Conservation (phyloP, 257 asterid genomes). For the Petunia secreta region DNA sequence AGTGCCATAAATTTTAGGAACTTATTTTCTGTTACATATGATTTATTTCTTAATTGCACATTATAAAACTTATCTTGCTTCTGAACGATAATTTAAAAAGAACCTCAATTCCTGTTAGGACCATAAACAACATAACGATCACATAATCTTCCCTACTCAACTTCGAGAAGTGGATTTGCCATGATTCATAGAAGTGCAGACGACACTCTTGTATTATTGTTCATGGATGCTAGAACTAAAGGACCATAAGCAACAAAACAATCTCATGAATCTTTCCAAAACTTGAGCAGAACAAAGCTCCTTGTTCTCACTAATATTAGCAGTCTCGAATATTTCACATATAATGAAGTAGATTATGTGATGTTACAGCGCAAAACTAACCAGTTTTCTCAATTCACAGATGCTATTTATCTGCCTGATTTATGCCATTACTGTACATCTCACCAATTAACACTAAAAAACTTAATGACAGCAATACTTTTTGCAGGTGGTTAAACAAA, state of each 20-base stretch:
- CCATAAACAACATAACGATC: too few relatives aligned
- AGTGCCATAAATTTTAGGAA: too few relatives aligned
- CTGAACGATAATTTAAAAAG: too few relatives aligned
- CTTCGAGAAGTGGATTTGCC: too few relatives aligned
- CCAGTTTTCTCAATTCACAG: not conserved
- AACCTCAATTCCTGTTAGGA: too few relatives aligned
- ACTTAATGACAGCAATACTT: not conserved
- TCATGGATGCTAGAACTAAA: not conserved
- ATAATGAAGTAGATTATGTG: not conserved
- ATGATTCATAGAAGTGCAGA: too few relatives aligned
- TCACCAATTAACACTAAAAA: not conserved
- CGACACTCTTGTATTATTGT: not conserved
- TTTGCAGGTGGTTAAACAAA: not conserved
- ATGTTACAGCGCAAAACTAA: not conserved
- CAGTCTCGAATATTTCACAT: not conserved
- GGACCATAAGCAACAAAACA: not conserved
- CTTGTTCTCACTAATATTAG: not conserved
- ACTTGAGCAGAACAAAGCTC: not conserved
- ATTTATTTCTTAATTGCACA: too few relatives aligned
- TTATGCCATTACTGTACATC: conserved; percentile 14
- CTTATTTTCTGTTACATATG: too few relatives aligned
- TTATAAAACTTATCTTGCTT: not conserved
- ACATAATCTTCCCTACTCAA: too few relatives aligned
- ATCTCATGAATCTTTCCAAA: not conserved
- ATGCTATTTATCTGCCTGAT: conserved; percentile 10